Conservation (phyloP, 2,329 filamentous ascomycete species). For the Xylaria sp. region DNA sequence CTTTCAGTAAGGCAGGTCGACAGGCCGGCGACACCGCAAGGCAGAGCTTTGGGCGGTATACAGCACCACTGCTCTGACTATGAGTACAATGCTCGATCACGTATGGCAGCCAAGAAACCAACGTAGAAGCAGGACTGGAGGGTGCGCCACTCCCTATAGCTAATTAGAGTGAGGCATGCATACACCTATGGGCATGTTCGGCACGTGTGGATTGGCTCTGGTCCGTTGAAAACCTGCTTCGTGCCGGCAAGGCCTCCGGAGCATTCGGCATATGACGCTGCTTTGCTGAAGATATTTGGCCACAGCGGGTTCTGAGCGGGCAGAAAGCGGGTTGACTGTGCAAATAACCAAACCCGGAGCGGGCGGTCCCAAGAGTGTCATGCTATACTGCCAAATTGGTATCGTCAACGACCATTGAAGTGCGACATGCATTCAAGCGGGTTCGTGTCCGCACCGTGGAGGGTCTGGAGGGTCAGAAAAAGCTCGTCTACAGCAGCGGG, state of each 20-base stretch:
- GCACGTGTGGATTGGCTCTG: conserved; percentile 8
- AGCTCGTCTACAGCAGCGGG: conserved; percentile 8
- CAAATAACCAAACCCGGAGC: conserved; percentile 9
- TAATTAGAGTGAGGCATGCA: conserved; percentile 6
- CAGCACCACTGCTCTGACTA: conserved; percentile 2
- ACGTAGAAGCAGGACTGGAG: conserved; percentile 14
- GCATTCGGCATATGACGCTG: conserved; percentile 26
- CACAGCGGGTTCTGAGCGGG: background rate
- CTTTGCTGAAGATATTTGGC: conserved; percentile 22
- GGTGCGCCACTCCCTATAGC: conserved; percentile 16
- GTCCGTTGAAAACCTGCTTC: conserved; percentile 26
- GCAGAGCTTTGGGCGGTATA: conserved; percentile 32
- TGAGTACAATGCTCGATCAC: background rate
- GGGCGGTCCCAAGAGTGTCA: background rate
- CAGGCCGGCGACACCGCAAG: conserved; percentile 33
- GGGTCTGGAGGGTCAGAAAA: conserved; percentile 16
- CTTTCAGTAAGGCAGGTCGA: conserved; percentile 31
- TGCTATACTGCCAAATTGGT: conserved; percentile 8
- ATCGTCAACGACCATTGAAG: conserved; percentile 29
- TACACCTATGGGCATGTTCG: background rate
- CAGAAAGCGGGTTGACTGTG: conserved; percentile 1
- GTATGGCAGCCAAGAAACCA: conserved; percentile 17
- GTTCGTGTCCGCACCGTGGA: conserved; percentile 36
- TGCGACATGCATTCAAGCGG: conserved; percentile 38
- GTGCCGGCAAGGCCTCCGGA: conserved; percentile 20